Percentiles rank a stretch among this genome's conserved stretches.
Evolutionary conservation across 2,329 filamentous ascomycete genomes (phyloP).

Genomic region (Sporothrix sp.): DNA sequence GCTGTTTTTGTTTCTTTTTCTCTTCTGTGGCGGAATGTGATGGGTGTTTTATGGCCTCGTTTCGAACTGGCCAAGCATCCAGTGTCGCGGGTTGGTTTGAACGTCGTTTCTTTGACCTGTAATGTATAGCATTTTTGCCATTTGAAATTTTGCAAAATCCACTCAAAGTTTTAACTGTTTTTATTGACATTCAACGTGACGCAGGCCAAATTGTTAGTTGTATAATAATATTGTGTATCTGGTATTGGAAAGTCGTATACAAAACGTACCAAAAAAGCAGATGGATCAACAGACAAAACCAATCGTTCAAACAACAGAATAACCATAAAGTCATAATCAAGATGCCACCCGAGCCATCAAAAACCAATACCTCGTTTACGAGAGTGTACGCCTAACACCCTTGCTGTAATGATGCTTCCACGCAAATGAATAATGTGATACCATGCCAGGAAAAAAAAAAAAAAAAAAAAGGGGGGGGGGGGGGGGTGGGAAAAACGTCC

Average conservation of each 20-base stretch:
- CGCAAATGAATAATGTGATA: neutral
- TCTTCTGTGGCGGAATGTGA: too few species aligned
- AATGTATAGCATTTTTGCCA: neutral
- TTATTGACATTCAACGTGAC: too few species aligned
- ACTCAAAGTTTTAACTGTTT: too few species aligned
- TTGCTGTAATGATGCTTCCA: neutral
- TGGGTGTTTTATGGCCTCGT: too few species aligned
- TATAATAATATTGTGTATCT: too few species aligned
- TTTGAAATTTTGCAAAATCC: too few species aligned
- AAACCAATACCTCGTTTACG: neutral
- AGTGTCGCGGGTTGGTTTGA: too few species aligned
- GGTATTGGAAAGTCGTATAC: too few species aligned
- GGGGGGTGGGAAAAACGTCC: neutral
- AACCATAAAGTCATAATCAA: neutral
- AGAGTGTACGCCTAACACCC: neutral
- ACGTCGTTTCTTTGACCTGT: neutral
- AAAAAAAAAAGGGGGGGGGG: neutral
- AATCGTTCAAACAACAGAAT: too few species aligned
- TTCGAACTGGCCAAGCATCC: neutral
- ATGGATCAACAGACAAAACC: too few species aligned
- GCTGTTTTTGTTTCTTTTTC: neutral
- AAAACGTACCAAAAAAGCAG: too few species aligned
- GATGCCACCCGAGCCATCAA: neutral
- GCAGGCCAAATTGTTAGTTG: too few species aligned
- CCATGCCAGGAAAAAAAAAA: neutral